Evolutionary conservation across 169 alveolate species (phyloP), one percentile per base, ranked within the genome.

Genomic region (Theileria sp.): DNA sequence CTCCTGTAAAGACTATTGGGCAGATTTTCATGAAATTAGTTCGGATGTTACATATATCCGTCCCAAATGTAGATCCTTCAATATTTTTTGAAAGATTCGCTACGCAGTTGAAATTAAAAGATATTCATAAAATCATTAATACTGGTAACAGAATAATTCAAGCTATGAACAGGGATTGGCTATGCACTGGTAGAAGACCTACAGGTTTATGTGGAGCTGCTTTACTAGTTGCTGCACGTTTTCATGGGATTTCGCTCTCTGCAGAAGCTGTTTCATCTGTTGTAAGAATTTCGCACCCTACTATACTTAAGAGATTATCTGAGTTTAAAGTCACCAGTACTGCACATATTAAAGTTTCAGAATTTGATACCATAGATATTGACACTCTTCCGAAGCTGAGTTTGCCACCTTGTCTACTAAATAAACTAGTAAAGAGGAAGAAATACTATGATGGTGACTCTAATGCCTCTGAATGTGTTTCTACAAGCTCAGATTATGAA

Each of bases 201-300:
- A 93, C 97, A 32, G 99, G 99, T 23, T 93, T 98, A 36, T 97
- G 99, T 87, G 99, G 99, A n/a, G 99, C 99, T 0, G 99, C 99
- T 19, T 90, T 97, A 73, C 92, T 98, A 64, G 97, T 98, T n/a
- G 95, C 99, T 0, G 98, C 99, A 0, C 92, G 98, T 66, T 95
- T 95, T 81, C 99, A 97, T 86, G 99, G 98, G 28, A 92, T 76
- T 81, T 80, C 92, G 44, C 92, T 94, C 58, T 83, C 94, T 56
- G 95, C 97, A 2, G 91, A 91, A 75, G 93, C 95, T 23, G 95
- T 97, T 26, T 96, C 98, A 15, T 93, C 95, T 36, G 96, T 95
- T 2, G 98, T 97, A 1, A 88, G 98, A 51, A 98, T 96, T 25
- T 96, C 98, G 44, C 94, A 95, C 69, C 98, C 97, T 34, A 97